These are phyloP conservation scores for Lactuca sativa DNA, from an alignment of 129 eudicot species.

Conservation along the genomic window DNA sequence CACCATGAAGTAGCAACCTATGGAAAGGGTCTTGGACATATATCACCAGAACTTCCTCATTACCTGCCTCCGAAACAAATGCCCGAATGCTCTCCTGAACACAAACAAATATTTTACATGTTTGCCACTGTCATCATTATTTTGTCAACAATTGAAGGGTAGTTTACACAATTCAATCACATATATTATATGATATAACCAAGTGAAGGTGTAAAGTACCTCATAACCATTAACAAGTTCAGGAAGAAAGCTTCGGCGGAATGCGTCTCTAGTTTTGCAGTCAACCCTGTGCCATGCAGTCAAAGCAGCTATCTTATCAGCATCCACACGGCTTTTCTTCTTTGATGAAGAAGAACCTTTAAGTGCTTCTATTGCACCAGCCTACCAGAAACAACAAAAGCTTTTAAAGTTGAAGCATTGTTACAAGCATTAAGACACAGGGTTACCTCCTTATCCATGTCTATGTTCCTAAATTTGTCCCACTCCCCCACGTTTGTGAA, in stretches of 20 bases:
- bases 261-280: slow-evolving; percentile 86
- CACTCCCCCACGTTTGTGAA: slow-evolving; percentile 76
- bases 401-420: not conserved
- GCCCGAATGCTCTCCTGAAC: slow-evolving; percentile 67
- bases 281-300: slow-evolving; percentile 94
- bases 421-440: not conserved
- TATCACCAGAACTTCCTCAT: slow-evolving; percentile 56
- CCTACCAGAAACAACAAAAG: slow-evolving; percentile 41
- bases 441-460: slow-evolving; percentile 93
- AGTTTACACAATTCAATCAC: slow-evolving; percentile 12
- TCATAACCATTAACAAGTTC: slow-evolving; percentile 74
- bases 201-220: slow-evolving; percentile 39
- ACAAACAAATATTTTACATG: not conserved
- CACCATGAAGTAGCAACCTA: slow-evolving; percentile 93
- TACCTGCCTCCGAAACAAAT: slow-evolving; percentile 52
- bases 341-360: slow-evolving; percentile 47
- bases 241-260: slow-evolving; percentile 75
- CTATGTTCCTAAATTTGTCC: slow-evolving; percentile 91
- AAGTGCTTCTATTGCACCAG: slow-evolving; percentile 51
- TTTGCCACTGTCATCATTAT: not conserved
- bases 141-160: slow-evolving; percentile 2
- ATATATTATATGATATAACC: not conserved
- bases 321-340: slow-evolving; percentile 53
- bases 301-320: slow-evolving; percentile 76
- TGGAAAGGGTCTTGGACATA: slow-evolving; percentile 84